Evolutionary conservation across 2,329 filamentous ascomycete species (phyloP).

Genomic region (Graphiopsis chlorocephala): DNA sequence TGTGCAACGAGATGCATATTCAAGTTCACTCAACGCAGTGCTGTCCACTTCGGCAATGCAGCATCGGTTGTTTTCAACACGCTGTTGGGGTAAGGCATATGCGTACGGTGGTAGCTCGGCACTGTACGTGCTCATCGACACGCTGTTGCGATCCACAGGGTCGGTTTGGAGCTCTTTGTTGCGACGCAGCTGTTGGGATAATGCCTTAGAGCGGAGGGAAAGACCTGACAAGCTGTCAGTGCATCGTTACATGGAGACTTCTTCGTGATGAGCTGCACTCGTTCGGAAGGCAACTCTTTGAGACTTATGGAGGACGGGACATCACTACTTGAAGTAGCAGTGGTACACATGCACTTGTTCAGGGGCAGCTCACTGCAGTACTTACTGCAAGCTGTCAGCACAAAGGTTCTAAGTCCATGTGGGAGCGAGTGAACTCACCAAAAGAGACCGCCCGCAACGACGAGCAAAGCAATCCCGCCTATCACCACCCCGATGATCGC

Average conservation of each 20-base stretch:
- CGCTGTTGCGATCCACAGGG: not conserved
- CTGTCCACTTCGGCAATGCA: not conserved
- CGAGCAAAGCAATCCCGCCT: constrained; percentile 60
- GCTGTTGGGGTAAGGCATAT: not conserved
- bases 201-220: not conserved
- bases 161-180: not conserved
- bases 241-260: not conserved
- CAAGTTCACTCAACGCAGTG: not conserved
- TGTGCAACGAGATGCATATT: not conserved
- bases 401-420: too few relatives aligned
- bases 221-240: not conserved
- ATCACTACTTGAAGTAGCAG: not conserved
- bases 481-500: constrained; percentile 56
- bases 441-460: constrained; percentile 57
- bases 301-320: not conserved
- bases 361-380: not conserved
- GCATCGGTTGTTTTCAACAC: not conserved
- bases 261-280: too few relatives aligned
- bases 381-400: not conserved
- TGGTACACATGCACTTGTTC: not conserved
- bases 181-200: not conserved
- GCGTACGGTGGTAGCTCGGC: not conserved
- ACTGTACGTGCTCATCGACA: not conserved
- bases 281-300: too few relatives aligned
- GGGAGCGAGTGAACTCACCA: constrained; percentile 33